Evolutionary conservation across 2,329 filamentous ascomycete genomes (phyloP), one percentile per base, ranked within the genome.

Genomic region (Fusarium circinatum): DNA sequence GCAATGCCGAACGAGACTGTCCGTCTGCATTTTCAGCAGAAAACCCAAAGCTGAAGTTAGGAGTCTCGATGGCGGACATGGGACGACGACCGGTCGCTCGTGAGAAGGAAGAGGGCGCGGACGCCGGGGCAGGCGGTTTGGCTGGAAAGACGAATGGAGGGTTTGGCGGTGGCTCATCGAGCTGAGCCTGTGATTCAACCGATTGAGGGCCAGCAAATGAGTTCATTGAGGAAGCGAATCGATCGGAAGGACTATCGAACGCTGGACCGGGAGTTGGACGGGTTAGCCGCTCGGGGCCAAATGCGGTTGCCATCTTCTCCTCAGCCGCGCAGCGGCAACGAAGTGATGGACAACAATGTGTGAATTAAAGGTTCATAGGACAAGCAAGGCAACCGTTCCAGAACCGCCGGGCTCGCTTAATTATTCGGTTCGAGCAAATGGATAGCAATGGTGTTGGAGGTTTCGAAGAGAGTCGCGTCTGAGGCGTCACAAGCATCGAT

Each of bases 61-160:
- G 84, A 32, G 82, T 81, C 75, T 89, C 88, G 41, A 89, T 85
- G 15, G 85, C 86, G 3, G 89, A 90, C 76, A 85, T 83, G 61
- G 88, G 87, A 41, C 89, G 85, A 76, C 86, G 85, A 44, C 85
- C 85, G 6, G 84, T 84, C 1, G 85, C 81, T 69, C 88, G 83
- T 14, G 88, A 85, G 49, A 84, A 84, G 0, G 86, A 84, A 7
- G 85, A 83, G 5, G 87, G 84, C 8, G 86, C 84, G 4, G 86
- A 85, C 26, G 84, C 83, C 12, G 87, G 70, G 6, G 76, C 83
- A 3, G 86, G 80, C 13, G 86, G 82, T 51, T 84, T 81, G 28
- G 85, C 81, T 4, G 91, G 91, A 75, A 93, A 93, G 65, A 90
- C 86, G 76, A 93, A 93, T 11, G 87, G 87, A 36, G 91, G 90